Evolutionary conservation across 805 yeast genomes (phyloP).

Genomic region (Yamadazyma phyllophila): DNA sequence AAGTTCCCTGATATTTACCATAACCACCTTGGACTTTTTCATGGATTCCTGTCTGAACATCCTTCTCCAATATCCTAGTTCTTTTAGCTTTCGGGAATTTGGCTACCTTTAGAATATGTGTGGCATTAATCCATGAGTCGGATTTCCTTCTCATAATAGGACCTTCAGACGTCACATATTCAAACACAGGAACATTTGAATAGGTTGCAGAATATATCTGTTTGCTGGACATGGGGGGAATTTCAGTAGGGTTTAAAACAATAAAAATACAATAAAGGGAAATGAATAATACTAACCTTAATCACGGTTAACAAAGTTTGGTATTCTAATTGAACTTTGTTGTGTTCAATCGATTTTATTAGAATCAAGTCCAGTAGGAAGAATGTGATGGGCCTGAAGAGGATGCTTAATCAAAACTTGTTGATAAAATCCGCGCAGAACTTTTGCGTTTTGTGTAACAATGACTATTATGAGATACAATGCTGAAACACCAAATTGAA

Average conservation of each 20-base stretch:
- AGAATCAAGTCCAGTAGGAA: too few species aligned
- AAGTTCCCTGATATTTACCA: constrained; percentile 61
- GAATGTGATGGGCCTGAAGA: neutral
- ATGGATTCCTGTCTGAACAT: constrained; percentile 59
- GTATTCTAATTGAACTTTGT: too few species aligned
- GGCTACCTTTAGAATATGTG: constrained; percentile 67
- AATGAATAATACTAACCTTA: neutral
- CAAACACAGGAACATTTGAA: constrained; percentile 69
- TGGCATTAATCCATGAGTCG: constrained; percentile 70
- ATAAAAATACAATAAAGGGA: neutral
- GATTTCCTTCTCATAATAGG: constrained; percentile 65
- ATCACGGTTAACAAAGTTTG: neutral
- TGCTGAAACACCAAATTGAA: neutral
- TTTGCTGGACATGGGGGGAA: constrained; percentile 14
- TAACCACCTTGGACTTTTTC: constrained; percentile 75
- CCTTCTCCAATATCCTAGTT: constrained; percentile 61
- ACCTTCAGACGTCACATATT: constrained; percentile 64
- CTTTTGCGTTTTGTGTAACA: neutral
- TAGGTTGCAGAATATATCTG: constrained; percentile 71
- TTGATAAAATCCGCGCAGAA: constrained; percentile 1
- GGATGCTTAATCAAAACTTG: constrained; percentile 1
- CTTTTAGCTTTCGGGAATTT: constrained; percentile 64
- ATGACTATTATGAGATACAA: neutral
- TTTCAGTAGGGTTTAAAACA: neutral
- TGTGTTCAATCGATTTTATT: too few species aligned